Conservation (phyloP, 1,284 basidiomycete genomes). For the Ustilago curta region DNA sequence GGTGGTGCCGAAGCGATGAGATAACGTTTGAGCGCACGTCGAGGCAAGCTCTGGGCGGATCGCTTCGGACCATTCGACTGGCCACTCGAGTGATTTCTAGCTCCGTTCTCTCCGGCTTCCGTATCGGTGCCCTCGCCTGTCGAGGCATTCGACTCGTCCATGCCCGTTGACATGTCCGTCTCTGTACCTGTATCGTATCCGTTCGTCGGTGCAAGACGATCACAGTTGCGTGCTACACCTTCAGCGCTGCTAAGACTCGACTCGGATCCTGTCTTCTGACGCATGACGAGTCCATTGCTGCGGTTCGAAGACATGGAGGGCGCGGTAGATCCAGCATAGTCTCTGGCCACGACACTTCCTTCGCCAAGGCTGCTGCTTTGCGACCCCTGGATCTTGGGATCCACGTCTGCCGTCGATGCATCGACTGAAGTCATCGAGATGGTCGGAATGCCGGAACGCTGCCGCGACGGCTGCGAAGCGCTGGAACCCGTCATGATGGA, state of each 20-base stretch:
- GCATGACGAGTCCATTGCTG: constrained; percentile 16
- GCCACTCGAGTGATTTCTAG: constrained; percentile 1
- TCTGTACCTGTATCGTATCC: constrained; percentile 51
- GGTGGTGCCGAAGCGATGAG: constrained; percentile 87
- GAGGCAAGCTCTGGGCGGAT: constrained; percentile 74
- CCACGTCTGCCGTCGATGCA: constrained; percentile 11
- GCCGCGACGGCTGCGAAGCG: constrained; percentile 29
- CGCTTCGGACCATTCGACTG: constrained; percentile 35
- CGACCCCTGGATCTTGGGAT: constrained; percentile 11
- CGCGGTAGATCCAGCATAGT: constrained; percentile 14
- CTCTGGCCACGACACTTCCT: constrained; percentile 19
- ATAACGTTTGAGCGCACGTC: constrained; percentile 91
- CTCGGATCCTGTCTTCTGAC: constrained; percentile 22
- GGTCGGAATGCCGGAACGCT: constrained; percentile 38
- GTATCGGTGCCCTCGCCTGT: constrained; percentile 38
- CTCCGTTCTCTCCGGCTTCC: constrained; percentile 21
- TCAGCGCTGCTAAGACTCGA: constrained; percentile 46
- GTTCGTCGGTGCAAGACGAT: constrained; percentile 17
- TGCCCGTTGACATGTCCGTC: constrained; percentile 43
- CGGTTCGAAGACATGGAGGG: constrained; percentile 7
- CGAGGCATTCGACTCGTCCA: constrained; percentile 45
- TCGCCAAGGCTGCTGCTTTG: constrained; percentile 7
- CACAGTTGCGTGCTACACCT: constrained; percentile 2
- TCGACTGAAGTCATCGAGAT: constrained; percentile 46
- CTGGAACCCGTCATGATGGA: constrained; percentile 36